Conservation (phyloP, 495 filamentous ascomycete genomes). For the Letharia lupina region DNA sequence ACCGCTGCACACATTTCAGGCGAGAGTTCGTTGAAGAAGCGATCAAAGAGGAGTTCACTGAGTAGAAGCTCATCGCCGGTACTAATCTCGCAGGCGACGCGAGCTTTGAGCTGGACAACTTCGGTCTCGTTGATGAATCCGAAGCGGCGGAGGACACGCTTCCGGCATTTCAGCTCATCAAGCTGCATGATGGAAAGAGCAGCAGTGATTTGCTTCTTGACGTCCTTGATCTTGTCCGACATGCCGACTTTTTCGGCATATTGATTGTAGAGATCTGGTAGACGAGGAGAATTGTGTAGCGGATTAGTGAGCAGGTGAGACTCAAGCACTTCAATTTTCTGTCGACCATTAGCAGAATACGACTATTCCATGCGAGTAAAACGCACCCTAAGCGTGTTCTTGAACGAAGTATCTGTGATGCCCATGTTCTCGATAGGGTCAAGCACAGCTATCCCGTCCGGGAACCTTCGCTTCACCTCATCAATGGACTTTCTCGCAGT, state of each 20-base stretch:
- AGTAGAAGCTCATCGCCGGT: constrained; percentile 87
- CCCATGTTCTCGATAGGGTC: constrained; percentile 94
- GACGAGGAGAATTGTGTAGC: constrained; percentile 75
- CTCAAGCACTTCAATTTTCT: constrained; percentile 95
- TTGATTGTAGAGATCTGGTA: constrained; percentile 73
- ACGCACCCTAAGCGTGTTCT: constrained; percentile 71
- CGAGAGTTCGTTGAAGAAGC: constrained; percentile 91
- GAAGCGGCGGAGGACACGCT: constrained; percentile 91
- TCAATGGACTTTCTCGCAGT: constrained; percentile 56
- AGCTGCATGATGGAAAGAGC: constrained; percentile 82
- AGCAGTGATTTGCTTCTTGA: constrained; percentile 76
- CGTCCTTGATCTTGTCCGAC: constrained; percentile 66
- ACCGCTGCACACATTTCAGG: constrained; percentile 79
- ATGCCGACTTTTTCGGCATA: constrained; percentile 75
- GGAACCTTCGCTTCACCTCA: constrained; percentile 75
- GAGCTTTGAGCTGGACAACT: constrained; percentile 89
- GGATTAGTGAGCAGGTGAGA: constrained; percentile 82
- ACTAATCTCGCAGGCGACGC: constrained; percentile 95
- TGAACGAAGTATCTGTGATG: constrained; percentile 86
- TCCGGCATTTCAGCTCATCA: constrained; percentile 91
- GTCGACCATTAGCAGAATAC: constrained; percentile 15
- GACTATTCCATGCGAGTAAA: background rate
- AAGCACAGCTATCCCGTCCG: constrained; percentile 79
- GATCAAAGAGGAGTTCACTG: constrained; percentile 87
- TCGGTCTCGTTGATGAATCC: constrained; percentile 92